A percentile compares a stretch with the other conserved stretches of the same genome.
phyloP scores from a whole-genome alignment of 2,329 filamentous ascomycete genomes.

The Pestalotiopsis fici region DNA sequence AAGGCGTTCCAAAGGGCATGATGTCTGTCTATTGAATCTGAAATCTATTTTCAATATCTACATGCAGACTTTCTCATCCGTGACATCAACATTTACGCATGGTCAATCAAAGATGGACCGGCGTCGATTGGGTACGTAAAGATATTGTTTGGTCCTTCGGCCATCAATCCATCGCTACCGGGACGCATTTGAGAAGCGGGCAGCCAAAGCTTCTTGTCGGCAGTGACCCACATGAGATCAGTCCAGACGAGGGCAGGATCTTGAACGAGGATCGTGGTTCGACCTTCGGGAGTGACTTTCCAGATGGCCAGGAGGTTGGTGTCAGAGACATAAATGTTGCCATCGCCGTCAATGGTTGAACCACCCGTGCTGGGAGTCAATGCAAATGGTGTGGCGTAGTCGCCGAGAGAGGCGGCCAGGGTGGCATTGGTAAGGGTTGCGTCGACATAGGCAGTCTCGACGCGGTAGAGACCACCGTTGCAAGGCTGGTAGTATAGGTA shows the following conservation, averaged over 20 bases:
- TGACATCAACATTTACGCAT: background rate
- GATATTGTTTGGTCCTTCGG: background rate
- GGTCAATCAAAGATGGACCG: background rate
- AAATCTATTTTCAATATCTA: background rate
- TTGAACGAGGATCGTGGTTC: background rate
- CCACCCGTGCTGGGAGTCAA: background rate
- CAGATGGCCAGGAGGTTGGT: background rate
- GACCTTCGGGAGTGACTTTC: background rate
- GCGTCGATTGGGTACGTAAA: background rate
- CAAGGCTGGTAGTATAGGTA: background rate
- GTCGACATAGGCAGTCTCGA: background rate
- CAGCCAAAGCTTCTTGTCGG: background rate
- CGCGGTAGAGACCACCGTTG: background rate
- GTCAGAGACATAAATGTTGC: background rate
- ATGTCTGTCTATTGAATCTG: no score
- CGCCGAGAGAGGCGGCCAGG: background rate
- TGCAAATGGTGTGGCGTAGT: background rate
- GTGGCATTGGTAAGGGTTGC: background rate
- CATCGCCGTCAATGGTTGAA: background rate
- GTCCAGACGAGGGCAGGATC: background rate
- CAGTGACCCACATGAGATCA: background rate
- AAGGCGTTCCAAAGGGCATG: no score
- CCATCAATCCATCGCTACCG: background rate
- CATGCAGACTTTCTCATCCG: background rate
- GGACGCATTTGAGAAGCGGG: background rate